Evolutionary conservation across 73 alveolate species (phyloP).

Genomic region (Paramecium pentaurelia): DNA sequence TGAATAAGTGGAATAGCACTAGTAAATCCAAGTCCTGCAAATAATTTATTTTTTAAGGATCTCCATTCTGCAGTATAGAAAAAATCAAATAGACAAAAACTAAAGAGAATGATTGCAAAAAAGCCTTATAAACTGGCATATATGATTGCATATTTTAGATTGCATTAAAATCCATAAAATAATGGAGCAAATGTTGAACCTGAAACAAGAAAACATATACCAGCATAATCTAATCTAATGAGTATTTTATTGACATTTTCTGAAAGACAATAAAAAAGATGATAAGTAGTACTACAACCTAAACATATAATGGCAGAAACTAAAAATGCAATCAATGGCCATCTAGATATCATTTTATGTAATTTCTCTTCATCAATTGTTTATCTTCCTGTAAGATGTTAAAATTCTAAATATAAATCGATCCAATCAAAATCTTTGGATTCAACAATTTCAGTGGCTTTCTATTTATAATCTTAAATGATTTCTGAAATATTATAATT

Average conservation of each 20-base stretch:
- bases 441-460: constrained; percentile 20
- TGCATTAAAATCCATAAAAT: constrained; percentile 85
- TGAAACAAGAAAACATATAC: constrained; percentile 84
- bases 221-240: constrained; percentile 93
- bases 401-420: constrained; percentile 47
- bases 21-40: constrained; percentile 77
- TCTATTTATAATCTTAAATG: background rate
- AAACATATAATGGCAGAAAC: constrained; percentile 85
- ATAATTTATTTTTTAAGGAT: constrained; percentile 73
- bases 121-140: constrained; percentile 58
- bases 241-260: constrained; percentile 62
- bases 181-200: constrained; percentile 92
- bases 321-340: constrained; percentile 88
- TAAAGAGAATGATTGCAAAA: constrained; percentile 62
- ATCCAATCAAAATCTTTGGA: constrained; percentile 65
- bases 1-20: constrained; percentile 83
- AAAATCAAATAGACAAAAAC: constrained; percentile 72
- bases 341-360: constrained; percentile 42
- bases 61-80: constrained; percentile 79
- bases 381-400: background rate
- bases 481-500: background rate
- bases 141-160: constrained; percentile 52
- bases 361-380: background rate
- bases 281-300: constrained; percentile 77
- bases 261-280: constrained; percentile 69